Evolutionary conservation across 1,139 yeast species (phyloP).

Genomic region (Pichia norvegensis): DNA sequence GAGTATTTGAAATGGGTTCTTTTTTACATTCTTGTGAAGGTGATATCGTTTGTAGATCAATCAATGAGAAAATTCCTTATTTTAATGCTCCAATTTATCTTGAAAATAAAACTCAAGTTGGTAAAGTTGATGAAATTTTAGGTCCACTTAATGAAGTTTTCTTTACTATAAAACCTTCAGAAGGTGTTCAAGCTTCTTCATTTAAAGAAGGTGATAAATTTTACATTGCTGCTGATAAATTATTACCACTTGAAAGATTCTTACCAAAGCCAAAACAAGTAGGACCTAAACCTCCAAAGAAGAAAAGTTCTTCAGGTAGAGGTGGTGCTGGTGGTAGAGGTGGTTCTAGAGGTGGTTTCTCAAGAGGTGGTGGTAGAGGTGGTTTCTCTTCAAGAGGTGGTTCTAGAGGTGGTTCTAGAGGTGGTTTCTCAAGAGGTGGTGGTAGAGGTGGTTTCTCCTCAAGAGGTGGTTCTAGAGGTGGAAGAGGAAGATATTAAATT

Average conservation of each 20-base stretch:
- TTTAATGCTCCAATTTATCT: constrained; percentile 97
- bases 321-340: constrained; percentile 29
- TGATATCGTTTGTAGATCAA: constrained; percentile 92
- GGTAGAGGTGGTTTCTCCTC: constrained; percentile 34
- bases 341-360: constrained; percentile 17
- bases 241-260: constrained; percentile 91
- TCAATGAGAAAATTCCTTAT: constrained; percentile 90
- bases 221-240: constrained; percentile 89
- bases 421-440: constrained; percentile 27
- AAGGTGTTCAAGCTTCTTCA: constrained; percentile 90
- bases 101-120: constrained; percentile 91
- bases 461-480: constrained; percentile 23
- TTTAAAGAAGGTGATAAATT: constrained; percentile 95
- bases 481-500: constrained; percentile 17
- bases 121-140: constrained; percentile 95
- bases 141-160: constrained; percentile 96
- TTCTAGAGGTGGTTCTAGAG: constrained; percentile 20
- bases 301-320: constrained; percentile 44
- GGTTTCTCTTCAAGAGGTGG: constrained; percentile 31
- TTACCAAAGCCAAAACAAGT: constrained; percentile 81
- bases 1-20: constrained; percentile 89
- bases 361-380: constrained; percentile 33
- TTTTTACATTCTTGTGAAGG: constrained; percentile 94
- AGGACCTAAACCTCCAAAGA: constrained; percentile 74
- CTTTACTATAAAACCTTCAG: constrained; percentile 91